A percentile compares a stretch with the other conserved stretches of the same genome.
Conservation (phyloP, 345 rosid genomes). For the Citropsis articulata region DNA sequence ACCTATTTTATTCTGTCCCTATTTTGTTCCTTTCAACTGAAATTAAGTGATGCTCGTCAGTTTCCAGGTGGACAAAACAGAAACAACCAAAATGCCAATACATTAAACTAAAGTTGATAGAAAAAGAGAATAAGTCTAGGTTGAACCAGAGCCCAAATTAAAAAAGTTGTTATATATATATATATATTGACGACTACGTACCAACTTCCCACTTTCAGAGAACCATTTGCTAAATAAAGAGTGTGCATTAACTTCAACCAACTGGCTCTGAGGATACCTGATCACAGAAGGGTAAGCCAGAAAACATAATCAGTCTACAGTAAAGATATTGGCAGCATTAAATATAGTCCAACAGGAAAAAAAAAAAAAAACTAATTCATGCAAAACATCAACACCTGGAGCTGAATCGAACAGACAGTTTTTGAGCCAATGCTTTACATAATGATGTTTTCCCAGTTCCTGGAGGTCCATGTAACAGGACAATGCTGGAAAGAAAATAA, state of each 20-base stretch:
- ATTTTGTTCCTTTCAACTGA: neutral
- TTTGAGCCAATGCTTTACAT: slow-evolving; percentile 97
- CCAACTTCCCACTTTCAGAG: slow-evolving; percentile 99
- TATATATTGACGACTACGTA: slow-evolving; percentile 27
- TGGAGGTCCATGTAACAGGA: slow-evolving; percentile 98
- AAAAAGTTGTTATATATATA: neutral
- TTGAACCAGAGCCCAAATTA: neutral
- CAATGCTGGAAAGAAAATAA: slow-evolving; percentile 51
- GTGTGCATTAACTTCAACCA: slow-evolving; percentile 98
- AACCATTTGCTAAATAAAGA: slow-evolving; percentile 99
- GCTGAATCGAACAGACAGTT: slow-evolving; percentile 80
- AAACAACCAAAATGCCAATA: neutral
- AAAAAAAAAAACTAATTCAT: neutral
- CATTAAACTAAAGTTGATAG: neutral
- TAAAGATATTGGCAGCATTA: neutral
- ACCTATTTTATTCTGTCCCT: no score
- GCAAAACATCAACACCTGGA: slow-evolving; percentile 48
- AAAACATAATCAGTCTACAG: neutral
- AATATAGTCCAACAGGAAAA: neutral
- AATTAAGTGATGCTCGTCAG: neutral
- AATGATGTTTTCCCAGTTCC: slow-evolving; percentile 98
- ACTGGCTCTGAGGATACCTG: slow-evolving; percentile 89
- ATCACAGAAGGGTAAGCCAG: slow-evolving; percentile 22
- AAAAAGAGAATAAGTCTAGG: neutral
- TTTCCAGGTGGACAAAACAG: neutral